Evolutionary conservation across 495 filamentous ascomycete species (phyloP), one percentile per base, ranked within the genome.

Genomic region (Glarea lozoyensis): DNA sequence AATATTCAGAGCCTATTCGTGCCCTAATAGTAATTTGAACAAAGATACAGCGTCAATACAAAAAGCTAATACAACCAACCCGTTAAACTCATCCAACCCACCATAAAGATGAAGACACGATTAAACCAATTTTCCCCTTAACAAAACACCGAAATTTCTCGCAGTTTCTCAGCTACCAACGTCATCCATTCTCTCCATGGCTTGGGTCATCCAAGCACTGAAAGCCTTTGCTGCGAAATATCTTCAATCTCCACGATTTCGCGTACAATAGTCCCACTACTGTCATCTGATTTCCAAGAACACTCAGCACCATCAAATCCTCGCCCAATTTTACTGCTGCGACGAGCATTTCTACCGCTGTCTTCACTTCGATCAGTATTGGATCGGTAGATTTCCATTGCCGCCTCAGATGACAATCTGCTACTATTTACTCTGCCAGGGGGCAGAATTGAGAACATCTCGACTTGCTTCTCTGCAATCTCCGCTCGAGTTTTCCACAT

Each of bases 401-500:
- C n/a, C n/a, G n/a, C n/a, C n/a, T n/a, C n/a, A n/a, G n/a, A n/a
- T n/a, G n/a, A n/a, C n/a, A n/a, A n/a, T n/a, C n/a, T n/a, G n/a
- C n/a, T n/a, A n/a, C n/a, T n/a, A n/a, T n/a, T n/a, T n/a, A n/a
- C n/a, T n/a, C n/a, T n/a, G n/a, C 6, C 7, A 29, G n/a, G 12
- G 7, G 33, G 22, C 4, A 43, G 12, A n/a, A 27, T 23, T 0
- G 35, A 29, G 34, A 71, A 60, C 4, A 61, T 49, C 9, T 52
- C 45, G 0, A 75, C 53, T 18, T 62, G 58, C 50, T 57, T 63
- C 61, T 79, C 73, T 0, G 72, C 70, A 10, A 56, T 50, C 53
- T 73, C 63, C 1, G 75, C 75, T 37, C 69, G 58, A 19, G 54
- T 58, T 39, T 62, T 63, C 74, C 75, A 80, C 38, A 58, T 54